Percentiles rank a stretch among this genome's conserved stretches.
Evolutionary conservation across 768 basidiomycete species (phyloP).

Genomic region (Dioszegia crocea): DNA sequence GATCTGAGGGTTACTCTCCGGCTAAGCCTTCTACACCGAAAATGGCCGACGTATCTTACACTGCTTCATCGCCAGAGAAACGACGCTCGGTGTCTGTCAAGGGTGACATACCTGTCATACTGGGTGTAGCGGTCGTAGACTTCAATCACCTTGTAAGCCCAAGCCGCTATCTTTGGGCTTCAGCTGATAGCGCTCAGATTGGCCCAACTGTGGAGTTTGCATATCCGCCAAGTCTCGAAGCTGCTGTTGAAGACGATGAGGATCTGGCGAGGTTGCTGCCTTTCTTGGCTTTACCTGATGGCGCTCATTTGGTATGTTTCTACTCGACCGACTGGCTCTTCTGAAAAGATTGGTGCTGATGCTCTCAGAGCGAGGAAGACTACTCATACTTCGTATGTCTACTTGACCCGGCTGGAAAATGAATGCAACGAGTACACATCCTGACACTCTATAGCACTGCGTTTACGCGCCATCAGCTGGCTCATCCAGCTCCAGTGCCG

Average conservation of each 20-base stretch:
- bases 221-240: slow-evolving; percentile 57
- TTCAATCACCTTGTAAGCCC: slow-evolving; percentile 81
- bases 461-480: slow-evolving; percentile 29
- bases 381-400: slow-evolving; percentile 75
- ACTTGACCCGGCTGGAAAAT: too few species aligned
- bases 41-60: too few species aligned
- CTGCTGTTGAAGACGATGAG: slow-evolving; percentile 59
- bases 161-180: not conserved
- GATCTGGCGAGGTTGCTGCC: slow-evolving; percentile 81
- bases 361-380: slow-evolving; percentile 72
- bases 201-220: slow-evolving; percentile 79
- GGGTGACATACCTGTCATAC: slow-evolving; percentile 48
- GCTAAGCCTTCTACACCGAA: not conserved
- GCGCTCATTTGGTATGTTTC: slow-evolving; percentile 74
- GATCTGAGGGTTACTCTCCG: too few species aligned
- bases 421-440: not conserved
- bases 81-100: not conserved
- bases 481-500: slow-evolving; percentile 22
- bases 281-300: slow-evolving; percentile 93
- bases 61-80: too few species aligned
- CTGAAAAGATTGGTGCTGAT: slow-evolving; percentile 1
- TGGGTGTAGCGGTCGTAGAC: slow-evolving; percentile 88
- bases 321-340: not conserved
- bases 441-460: slow-evolving; percentile 41
- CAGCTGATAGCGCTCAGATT: slow-evolving; percentile 55